phyloP scores from a whole-genome alignment of 2,329 filamentous ascomycete genomes.

The Verticillium longisporum region DNA sequence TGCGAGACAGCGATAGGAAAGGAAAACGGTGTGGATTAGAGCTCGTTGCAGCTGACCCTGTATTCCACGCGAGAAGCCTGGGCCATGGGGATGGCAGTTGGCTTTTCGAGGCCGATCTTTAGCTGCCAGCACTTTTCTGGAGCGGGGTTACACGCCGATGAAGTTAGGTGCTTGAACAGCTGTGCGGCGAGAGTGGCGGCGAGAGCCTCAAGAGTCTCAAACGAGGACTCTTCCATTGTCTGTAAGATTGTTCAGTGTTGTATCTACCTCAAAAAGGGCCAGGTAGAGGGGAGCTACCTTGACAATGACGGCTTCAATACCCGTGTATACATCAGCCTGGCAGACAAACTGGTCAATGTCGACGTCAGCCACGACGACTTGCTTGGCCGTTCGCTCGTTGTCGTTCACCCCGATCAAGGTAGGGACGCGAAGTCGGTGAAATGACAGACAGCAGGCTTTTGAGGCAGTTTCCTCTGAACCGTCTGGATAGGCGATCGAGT shows the following conservation, averaged over 20 bases:
- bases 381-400: slow-evolving; percentile 61
- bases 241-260: slow-evolving; percentile 16
- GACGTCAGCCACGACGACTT: slow-evolving; percentile 58
- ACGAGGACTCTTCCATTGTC: slow-evolving; percentile 49
- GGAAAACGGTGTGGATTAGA: background rate
- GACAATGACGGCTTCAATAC: slow-evolving; percentile 53
- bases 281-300: slow-evolving; percentile 40
- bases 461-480: background rate
- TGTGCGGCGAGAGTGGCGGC: slow-evolving; percentile 35
- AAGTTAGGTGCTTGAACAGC: slow-evolving; percentile 18
- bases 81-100: slow-evolving; percentile 65
- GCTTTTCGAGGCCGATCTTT: slow-evolving; percentile 61
- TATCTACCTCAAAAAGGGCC: background rate
- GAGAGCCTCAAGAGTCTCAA: slow-evolving; percentile 58
- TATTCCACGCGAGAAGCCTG: slow-evolving; percentile 62
- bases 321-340: slow-evolving; percentile 40
- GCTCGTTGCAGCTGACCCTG: slow-evolving; percentile 1
- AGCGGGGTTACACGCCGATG: slow-evolving; percentile 5
- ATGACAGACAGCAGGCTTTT: slow-evolving; percentile 26
- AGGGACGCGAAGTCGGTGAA: slow-evolving; percentile 56
- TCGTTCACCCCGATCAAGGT: slow-evolving; percentile 66
- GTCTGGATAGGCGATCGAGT: slow-evolving; percentile 12
- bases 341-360: slow-evolving; percentile 47
- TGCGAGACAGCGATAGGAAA: slow-evolving; percentile 4
- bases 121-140: slow-evolving; percentile 37